Percentiles rank a stretch among this genome's conserved stretches.
Conservation (phyloP, 2,329 filamentous ascomycete species). For the Zymoseptoria ardabiliae region DNA sequence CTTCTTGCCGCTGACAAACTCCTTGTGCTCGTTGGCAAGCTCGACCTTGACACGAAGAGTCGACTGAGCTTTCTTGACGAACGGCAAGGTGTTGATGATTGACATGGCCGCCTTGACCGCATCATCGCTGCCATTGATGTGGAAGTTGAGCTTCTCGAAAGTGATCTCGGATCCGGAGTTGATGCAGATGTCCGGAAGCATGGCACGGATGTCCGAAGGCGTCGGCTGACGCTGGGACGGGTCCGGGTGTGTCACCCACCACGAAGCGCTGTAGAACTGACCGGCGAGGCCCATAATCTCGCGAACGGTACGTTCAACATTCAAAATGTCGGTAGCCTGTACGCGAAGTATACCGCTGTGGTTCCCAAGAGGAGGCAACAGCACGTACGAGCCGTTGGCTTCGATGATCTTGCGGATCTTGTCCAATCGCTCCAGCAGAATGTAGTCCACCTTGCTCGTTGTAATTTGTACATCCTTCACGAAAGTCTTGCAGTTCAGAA, state of each 20-base stretch:
- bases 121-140: slow-evolving; percentile 91
- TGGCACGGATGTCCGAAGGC: slow-evolving; percentile 68
- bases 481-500: slow-evolving; percentile 63
- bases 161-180: slow-evolving; percentile 92
- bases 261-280: slow-evolving; percentile 95
- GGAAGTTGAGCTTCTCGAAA: slow-evolving; percentile 90
- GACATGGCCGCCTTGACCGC: slow-evolving; percentile 91
- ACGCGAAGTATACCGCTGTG: slow-evolving; percentile 79
- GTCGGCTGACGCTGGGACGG: slow-evolving; percentile 54
- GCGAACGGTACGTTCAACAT: slow-evolving; percentile 88
- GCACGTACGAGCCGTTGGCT: slow-evolving; percentile 87
- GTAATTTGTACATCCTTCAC: slow-evolving; percentile 90
- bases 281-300: slow-evolving; percentile 94
- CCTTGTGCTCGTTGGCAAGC: slow-evolving; percentile 97
- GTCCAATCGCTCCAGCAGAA: slow-evolving; percentile 81
- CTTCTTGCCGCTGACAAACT: slow-evolving; percentile 99
- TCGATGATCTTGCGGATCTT: slow-evolving; percentile 98
- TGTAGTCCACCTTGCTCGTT: slow-evolving; percentile 87
- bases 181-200: slow-evolving; percentile 91
- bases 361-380: slow-evolving; percentile 81
- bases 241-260: slow-evolving; percentile 82
- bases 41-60: slow-evolving; percentile 98
- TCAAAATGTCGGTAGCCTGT: slow-evolving; percentile 85
- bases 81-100: slow-evolving; percentile 85
- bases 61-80: slow-evolving; percentile 78